Percentiles rank a stretch among this genome's conserved stretches.
Conservation (phyloP, 2,329 filamentous ascomycete species). For the Ophiostoma ips region DNA sequence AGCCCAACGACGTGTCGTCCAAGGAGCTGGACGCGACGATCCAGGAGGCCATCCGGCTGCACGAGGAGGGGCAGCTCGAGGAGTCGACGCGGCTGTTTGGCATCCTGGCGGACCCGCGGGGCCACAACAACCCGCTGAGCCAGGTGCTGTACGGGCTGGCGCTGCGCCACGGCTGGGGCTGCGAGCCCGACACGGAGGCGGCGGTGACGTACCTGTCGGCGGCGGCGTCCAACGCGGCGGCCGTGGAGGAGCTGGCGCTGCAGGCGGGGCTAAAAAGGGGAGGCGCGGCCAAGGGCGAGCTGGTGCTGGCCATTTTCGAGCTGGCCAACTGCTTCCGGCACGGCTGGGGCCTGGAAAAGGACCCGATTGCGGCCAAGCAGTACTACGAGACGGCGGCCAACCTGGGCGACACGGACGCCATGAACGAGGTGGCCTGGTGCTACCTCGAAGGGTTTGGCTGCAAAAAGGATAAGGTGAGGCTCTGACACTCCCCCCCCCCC, state of each 20-base stretch:
- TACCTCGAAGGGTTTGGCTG: conserved; percentile 94
- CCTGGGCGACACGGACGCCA: conserved; percentile 90
- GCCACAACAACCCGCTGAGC: conserved; percentile 81
- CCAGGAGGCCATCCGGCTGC: conserved; percentile 86
- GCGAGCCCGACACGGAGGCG: conserved; percentile 51
- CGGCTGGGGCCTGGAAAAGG: conserved; percentile 82
- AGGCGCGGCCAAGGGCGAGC: conserved; percentile 86
- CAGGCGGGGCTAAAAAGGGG: conserved; percentile 83
- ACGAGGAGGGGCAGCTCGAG: conserved; percentile 70
- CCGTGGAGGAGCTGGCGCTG: conserved; percentile 73
- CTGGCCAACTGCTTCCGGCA: conserved; percentile 85
- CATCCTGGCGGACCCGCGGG: conserved; percentile 65
- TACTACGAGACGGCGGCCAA: conserved; percentile 98
- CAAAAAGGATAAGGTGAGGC: conserved; percentile 90
- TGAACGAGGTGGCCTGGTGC: conserved; percentile 96
- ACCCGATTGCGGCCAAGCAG: conserved; percentile 74
- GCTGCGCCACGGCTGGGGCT: conserved; percentile 90
- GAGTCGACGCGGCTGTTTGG: conserved; percentile 77
- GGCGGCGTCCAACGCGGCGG: conserved; percentile 80
- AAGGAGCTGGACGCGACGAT: conserved; percentile 56
- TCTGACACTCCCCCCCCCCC: neutral
- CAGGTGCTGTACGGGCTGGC: conserved; percentile 94
- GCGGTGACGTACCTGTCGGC: conserved; percentile 77
- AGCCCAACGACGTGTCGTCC: conserved; percentile 28
- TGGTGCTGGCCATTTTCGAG: conserved; percentile 93